Conservation (phyloP, 2,329 filamentous ascomycete species). For the Aureobasidium sp. region DNA sequence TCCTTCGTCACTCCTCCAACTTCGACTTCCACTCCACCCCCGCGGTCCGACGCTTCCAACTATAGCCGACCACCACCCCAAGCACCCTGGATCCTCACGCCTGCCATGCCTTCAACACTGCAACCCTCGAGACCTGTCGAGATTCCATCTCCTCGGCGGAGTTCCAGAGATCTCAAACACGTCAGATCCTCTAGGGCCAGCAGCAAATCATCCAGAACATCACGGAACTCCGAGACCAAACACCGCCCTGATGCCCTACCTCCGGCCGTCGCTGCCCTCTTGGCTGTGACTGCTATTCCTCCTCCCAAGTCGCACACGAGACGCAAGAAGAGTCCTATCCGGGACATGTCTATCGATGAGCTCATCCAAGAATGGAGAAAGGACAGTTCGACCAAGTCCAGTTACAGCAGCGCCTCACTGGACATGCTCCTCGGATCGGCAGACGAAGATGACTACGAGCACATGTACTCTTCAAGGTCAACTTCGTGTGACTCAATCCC, state of each 20-base stretch:
- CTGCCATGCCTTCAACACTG: constrained; percentile 1
- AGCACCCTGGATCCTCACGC: not conserved
- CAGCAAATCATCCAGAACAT: constrained; percentile 19
- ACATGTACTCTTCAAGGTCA: constrained; percentile 39
- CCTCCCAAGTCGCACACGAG: constrained; percentile 35
- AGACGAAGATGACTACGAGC: constrained; percentile 37
- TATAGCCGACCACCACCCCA: not conserved
- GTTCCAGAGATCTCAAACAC: constrained; percentile 22
- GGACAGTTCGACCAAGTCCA: constrained; percentile 28
- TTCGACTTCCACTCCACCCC: not conserved
- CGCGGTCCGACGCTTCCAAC: not conserved
- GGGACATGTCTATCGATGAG: constrained; percentile 46
- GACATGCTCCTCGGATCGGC: constrained; percentile 48
- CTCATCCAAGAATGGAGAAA: constrained; percentile 47
- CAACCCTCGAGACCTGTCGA: constrained; percentile 32
- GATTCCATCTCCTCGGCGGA: constrained; percentile 25
- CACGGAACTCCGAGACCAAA: constrained; percentile 15
- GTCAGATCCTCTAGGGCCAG: constrained; percentile 24
- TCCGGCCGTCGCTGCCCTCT: constrained; percentile 47
- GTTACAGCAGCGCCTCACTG: constrained; percentile 31
- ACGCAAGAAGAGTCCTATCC: constrained; percentile 29
- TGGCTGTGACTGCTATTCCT: constrained; percentile 52
- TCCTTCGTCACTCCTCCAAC: not conserved
- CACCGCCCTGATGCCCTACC: constrained; percentile 40
- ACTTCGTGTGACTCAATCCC: constrained; percentile 51